These are phyloP conservation scores for Cucurbita ficifolia DNA, from an alignment of 306 rosid species.

Conservation along the genomic window DNA sequence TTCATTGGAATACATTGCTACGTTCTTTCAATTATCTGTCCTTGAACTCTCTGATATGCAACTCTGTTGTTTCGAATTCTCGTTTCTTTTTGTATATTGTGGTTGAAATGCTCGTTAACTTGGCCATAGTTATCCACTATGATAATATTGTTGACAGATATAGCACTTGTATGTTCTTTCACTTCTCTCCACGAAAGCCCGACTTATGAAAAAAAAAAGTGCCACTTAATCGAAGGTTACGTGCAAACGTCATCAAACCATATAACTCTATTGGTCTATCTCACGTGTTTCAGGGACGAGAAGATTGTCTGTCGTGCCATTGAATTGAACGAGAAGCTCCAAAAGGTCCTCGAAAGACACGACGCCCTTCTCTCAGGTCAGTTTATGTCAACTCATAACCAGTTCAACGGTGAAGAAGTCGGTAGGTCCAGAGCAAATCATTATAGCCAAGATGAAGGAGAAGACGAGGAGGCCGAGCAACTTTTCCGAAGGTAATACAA, in stretches of 20 bases:
- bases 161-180: not conserved
- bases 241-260: not conserved
- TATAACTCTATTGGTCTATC: not conserved
- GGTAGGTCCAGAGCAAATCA: conserved; percentile 33
- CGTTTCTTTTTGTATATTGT: not conserved
- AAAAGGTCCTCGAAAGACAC: conserved; percentile 73
- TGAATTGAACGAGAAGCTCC: conserved; percentile 76
- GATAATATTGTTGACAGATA: not conserved
- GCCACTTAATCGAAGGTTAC: not conserved
- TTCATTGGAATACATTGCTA: too few species aligned
- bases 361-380: conserved; percentile 63
- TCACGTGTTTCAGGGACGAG: conserved; percentile 40
- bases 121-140: not conserved
- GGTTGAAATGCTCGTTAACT: not conserved
- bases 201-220: not conserved
- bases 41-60: not conserved
- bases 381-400: conserved; percentile 27
- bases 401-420: conserved; percentile 28
- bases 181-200: not conserved
- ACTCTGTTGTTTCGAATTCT: not conserved
- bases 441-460: conserved; percentile 36
- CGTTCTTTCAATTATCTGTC: not conserved
- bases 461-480: conserved; percentile 83
- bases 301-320: conserved; percentile 68
- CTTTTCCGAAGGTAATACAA: conserved; percentile 58